Percentiles rank a stretch among this genome's conserved stretches.
phyloP scores from a whole-genome alignment of 2,329 filamentous ascomycete genomes.

The Helminthosporium solani region DNA sequence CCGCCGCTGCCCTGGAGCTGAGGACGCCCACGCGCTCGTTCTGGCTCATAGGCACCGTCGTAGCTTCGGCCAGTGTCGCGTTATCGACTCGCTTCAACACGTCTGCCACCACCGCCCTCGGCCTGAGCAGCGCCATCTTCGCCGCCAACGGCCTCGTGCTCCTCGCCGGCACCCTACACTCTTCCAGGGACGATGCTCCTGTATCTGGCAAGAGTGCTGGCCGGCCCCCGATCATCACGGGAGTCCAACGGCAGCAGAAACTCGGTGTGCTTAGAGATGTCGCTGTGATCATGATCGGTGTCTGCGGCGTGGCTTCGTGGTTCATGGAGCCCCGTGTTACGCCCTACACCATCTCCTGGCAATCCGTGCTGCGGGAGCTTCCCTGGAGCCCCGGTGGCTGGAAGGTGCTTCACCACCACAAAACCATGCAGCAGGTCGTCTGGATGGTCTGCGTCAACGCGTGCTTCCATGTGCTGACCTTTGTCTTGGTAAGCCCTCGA shows the following conservation, averaged over 20 bases:
- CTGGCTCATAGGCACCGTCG: constrained; percentile 36
- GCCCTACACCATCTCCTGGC: constrained; percentile 29
- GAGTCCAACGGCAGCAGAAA: constrained; percentile 22
- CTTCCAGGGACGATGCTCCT: constrained; percentile 26
- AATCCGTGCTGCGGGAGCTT: constrained; percentile 24
- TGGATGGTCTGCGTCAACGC: constrained; percentile 27
- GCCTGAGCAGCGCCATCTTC: constrained; percentile 46
- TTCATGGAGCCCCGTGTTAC: constrained; percentile 31
- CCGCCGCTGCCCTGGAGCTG: constrained; percentile 16
- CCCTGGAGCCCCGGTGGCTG: constrained; percentile 20
- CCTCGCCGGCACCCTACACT: constrained; percentile 39
- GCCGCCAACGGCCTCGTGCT: constrained; percentile 44
- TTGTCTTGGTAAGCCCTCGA: constrained; percentile 30
- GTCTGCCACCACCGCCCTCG: constrained; percentile 41
- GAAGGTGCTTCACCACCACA: constrained; percentile 29
- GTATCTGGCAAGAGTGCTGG: constrained; percentile 39
- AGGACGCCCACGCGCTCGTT: constrained; percentile 20
- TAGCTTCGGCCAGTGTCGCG: constrained; percentile 38
- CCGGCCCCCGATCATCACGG: constrained; percentile 28
- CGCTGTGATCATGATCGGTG: constrained; percentile 23
- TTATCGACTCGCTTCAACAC: constrained; percentile 37
- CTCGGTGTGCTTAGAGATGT: constrained; percentile 33
- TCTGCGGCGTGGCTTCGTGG: constrained; percentile 30
- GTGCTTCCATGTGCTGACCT: constrained; percentile 30
- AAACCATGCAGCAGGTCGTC: constrained; percentile 27